Evolutionary conservation across 257 asterid genomes (phyloP).

Genomic region (Striga asiatica): DNA sequence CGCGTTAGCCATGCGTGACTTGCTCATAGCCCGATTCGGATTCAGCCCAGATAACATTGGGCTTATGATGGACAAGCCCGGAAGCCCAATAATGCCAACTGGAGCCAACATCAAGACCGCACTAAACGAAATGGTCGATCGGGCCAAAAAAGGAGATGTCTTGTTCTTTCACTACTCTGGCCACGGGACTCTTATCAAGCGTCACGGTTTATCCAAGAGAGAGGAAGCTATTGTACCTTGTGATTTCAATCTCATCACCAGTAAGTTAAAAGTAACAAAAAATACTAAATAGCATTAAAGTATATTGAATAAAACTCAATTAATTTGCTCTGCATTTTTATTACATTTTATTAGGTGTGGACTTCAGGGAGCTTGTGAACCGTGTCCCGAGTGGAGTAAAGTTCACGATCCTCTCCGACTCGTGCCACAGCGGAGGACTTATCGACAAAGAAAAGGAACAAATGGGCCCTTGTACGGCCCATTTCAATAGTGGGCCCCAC

Average conservation of each 20-base stretch:
- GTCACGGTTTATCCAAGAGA: conserved; percentile 18
- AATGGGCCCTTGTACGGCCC: conserved; percentile 41
- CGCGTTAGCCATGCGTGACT: conserved; percentile 45
- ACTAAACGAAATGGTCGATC: conserved; percentile 39
- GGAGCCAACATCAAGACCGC: conserved; percentile 65
- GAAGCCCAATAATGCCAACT: conserved; percentile 45
- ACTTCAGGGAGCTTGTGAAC: conserved; percentile 67
- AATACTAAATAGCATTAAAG: no score
- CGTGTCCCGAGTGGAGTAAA: conserved; percentile 57
- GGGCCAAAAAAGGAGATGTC: conserved; percentile 44
- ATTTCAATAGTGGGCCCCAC: no score
- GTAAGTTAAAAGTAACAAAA: conserved; percentile 46
- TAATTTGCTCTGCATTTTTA: no score
- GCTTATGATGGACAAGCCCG: conserved; percentile 50
- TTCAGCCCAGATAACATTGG: conserved; percentile 28
- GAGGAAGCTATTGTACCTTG: conserved; percentile 75
- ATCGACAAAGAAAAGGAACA: conserved; percentile 88
- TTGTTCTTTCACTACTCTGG: conserved; percentile 74
- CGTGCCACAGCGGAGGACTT: conserved; percentile 89
- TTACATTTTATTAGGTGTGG: conserved; percentile 65
- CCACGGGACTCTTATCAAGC: conserved; percentile 50
- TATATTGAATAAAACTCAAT: no score
- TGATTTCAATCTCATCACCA: conserved; percentile 71
- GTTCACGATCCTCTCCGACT: conserved; percentile 77
- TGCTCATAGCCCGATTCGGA: conserved; percentile 41